Evolutionary conservation across 345 rosid species (phyloP), one percentile per base, ranked within the genome.

Genomic region (Cardamine occulta): DNA sequence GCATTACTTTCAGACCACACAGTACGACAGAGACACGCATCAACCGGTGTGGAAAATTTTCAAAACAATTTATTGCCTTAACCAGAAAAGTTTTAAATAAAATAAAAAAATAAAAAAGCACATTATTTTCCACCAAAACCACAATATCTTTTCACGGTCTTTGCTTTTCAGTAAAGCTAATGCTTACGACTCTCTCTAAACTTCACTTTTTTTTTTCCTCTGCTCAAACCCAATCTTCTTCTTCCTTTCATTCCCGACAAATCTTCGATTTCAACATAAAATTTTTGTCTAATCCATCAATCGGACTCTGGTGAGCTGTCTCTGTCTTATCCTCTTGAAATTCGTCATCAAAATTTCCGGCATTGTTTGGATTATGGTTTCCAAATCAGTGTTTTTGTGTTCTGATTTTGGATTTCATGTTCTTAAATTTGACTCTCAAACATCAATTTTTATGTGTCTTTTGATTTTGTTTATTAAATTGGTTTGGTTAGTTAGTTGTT

Each of bases 131-230:
- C 73, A 72, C 69, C 73, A 59, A 66, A 59, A 21, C 77, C 73
- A 77, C 80, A 76, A 11, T 17, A n/a, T 23, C 19, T 55, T 55
- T 44, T 45, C 81, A 78, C 51, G 63, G 81, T 78, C 42, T 12
- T 70, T 59, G 68, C 68, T 72, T 77, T 78, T 78, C 62, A 58
- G 77, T 58, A 72, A 72, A 72, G 73, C 73, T 78, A 72, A 78
- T 51, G 77, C 69, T 78, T 72, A 58, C 73, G 81, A 66, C 81
- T 78, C 73, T 59, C 60, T 65, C 74, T 72, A 78, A 78, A 72
- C 74, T 26, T 66, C 76, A 65, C 68, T 64, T 77, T 70, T 28
- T 4, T 28, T 5, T 28, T 44, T 56, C 66, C 51, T 26, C 66
- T 45, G 10, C 68, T 67, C 56, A 29, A 58, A 76, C 23, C 73